Evolutionary conservation across 768 basidiomycete genomes (phyloP).

Genomic region (Termitomyces sp.): DNA sequence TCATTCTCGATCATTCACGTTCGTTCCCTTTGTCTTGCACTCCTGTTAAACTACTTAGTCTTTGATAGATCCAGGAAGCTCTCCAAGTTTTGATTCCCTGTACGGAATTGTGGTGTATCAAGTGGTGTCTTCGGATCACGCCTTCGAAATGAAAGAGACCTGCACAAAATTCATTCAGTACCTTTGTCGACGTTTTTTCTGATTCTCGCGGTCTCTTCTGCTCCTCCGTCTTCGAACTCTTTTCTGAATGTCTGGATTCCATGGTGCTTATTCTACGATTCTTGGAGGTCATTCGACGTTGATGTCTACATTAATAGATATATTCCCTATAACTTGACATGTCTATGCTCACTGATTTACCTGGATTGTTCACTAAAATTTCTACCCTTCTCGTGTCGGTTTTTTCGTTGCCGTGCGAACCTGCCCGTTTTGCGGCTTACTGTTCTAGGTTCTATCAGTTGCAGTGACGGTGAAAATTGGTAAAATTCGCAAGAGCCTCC

Average conservation of each 20-base stretch:
- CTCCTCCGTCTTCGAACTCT: too few relatives aligned
- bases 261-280: constrained; percentile 39
- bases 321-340: constrained; percentile 12
- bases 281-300: too few relatives aligned
- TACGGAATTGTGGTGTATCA: constrained; percentile 29
- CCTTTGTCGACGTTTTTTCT: constrained; percentile 58
- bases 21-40: constrained; percentile 34
- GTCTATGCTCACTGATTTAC: constrained; percentile 14
- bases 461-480: constrained; percentile 48
- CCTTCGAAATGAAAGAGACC: neutral
- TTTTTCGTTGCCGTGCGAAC: constrained; percentile 40
- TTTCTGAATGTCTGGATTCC: too few relatives aligned
- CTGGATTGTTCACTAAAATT: constrained; percentile 33
- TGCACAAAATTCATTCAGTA: constrained; percentile 26
- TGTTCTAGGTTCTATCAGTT: too few relatives aligned
- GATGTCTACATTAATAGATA: too few relatives aligned
- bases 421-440: constrained; percentile 52
- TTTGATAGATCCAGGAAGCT: constrained; percentile 26
- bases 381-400: constrained; percentile 30
- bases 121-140: too few relatives aligned
- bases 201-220: constrained; percentile 44
- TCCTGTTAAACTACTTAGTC: constrained; percentile 25
- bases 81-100: constrained; percentile 27
- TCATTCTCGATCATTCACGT: constrained; percentile 70
- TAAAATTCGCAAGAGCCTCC: too few relatives aligned